phyloP scores from a whole-genome alignment of 176 grass and related monocot species.

The Aechmea fasciata region DNA sequence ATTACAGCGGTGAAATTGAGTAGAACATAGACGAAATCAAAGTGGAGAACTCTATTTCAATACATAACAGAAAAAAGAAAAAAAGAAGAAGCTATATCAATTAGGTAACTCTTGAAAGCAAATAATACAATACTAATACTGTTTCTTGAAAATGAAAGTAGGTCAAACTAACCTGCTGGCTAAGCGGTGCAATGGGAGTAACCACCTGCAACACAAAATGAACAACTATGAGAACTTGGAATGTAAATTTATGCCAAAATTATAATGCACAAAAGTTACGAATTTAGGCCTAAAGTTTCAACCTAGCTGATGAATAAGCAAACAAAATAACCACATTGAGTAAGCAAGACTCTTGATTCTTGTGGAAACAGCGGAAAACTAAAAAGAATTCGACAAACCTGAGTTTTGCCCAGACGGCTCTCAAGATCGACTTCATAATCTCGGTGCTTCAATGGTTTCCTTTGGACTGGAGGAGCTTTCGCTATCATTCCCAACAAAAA shows the following conservation, averaged over 20 bases:
- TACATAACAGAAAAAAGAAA: not conserved
- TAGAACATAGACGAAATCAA: not conserved
- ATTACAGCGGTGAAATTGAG: too few species aligned
- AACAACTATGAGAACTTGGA: not conserved
- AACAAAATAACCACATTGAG: too few species aligned
- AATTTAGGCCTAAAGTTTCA: too few species aligned
- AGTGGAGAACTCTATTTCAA: not conserved
- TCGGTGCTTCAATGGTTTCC: constrained; percentile 89
- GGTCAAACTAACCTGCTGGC: constrained; percentile 81
- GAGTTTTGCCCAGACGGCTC: constrained; percentile 94
- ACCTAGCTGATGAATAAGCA: too few species aligned
- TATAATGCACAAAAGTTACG: too few species aligned
- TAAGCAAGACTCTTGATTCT: too few species aligned
- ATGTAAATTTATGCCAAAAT: not conserved
- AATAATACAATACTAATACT: not conserved
- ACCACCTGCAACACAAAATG: constrained; percentile 63
- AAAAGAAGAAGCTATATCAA: not conserved
- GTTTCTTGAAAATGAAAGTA: not conserved
- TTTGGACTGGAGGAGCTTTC: constrained; percentile 78
- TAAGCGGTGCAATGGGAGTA: constrained; percentile 95
- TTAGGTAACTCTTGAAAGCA: not conserved
- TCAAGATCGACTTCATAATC: constrained; percentile 99
- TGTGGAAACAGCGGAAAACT: not conserved
- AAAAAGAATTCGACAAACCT: constrained; percentile 37
- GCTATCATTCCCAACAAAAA: constrained; percentile 28